phyloP scores from a whole-genome alignment of 306 rosid species.

The Chamaecrista fasciculata region DNA sequence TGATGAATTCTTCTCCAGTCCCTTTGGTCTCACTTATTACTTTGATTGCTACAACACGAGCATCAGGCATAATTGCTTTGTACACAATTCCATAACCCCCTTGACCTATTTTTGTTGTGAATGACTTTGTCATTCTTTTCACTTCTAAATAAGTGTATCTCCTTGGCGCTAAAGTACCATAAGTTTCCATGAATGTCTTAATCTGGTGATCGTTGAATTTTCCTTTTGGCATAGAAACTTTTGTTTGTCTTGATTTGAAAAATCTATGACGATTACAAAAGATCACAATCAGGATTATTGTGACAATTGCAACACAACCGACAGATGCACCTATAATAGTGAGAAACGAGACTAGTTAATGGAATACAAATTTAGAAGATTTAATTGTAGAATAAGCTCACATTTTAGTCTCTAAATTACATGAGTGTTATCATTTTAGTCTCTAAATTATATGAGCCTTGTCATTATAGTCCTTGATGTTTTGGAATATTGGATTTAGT shows the following conservation, averaged over 20 bases:
- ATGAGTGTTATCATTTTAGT: too few species aligned
- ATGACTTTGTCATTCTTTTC: neutral
- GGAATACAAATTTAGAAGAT: too few species aligned
- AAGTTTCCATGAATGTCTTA: neutral
- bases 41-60: slow-evolving; percentile 31
- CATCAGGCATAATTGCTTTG: slow-evolving; percentile 9
- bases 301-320: neutral
- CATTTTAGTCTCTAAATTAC: too few species aligned
- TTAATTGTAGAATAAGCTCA: too few species aligned
- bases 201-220: neutral
- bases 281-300: neutral
- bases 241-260: neutral
- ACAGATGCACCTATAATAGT: neutral
- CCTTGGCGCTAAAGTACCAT: neutral
- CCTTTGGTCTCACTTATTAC: neutral
- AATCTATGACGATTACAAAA: neutral
- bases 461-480: too few species aligned
- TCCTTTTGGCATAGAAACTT: neutral
- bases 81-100: neutral
- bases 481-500: too few species aligned
- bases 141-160: neutral
- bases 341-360: too few species aligned
- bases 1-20: slow-evolving; percentile 29
- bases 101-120: neutral
- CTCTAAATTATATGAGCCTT: too few species aligned